Base-by-base conservation (phyloP, 805 yeast genomes). In the Pichia paraexigua region DNA sequence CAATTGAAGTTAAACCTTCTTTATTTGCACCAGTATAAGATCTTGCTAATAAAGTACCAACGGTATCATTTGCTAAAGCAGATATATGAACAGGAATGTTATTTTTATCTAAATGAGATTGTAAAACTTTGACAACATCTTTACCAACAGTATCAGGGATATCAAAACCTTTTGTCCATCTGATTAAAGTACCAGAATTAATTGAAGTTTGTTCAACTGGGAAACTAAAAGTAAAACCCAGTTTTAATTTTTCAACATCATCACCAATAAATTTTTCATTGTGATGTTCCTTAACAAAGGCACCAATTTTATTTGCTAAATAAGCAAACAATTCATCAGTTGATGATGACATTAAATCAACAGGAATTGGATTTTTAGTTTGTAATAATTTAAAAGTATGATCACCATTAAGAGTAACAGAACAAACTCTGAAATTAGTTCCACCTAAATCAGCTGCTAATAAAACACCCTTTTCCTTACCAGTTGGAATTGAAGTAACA, bases 101-200 rank as follows among this genome's bases (percentile, higher is more conserved):
- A 41, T 77, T 74, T 3, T 58, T 61, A 59, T 87, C 85, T 45
- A 92, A 62, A 53, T 87, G 85, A 13, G 67, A 65, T 68, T 94
- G 98, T 55, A 89, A 75, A 45, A 82, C 68, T 44, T 71, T 72
- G 48, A 87, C 94, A 43, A 94, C 85, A 65, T 92, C 97, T 63
- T 83, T 73, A 50, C 88, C 95, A 37, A 92, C 86, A 41, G 87
- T 83, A 60, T 92, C 98, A 28, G 78, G 78, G 59, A 94, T 84
- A 61, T 87, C 82, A 69, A 87, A 92, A 37, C 98, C 98, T 69
- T 92, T 92, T 20, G 98, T 90, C 99, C 99, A 92, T 68, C 98
- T 83, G 47, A 92, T 78, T 56, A 94, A 76, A 11, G 79, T 79
- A 56, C 99, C 98, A 9, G 81, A 72, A 63, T 82, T 78, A 58